phyloP scores from a whole-genome alignment of 2,329 filamentous ascomycete species.

The Trichoderma simmonsii region DNA sequence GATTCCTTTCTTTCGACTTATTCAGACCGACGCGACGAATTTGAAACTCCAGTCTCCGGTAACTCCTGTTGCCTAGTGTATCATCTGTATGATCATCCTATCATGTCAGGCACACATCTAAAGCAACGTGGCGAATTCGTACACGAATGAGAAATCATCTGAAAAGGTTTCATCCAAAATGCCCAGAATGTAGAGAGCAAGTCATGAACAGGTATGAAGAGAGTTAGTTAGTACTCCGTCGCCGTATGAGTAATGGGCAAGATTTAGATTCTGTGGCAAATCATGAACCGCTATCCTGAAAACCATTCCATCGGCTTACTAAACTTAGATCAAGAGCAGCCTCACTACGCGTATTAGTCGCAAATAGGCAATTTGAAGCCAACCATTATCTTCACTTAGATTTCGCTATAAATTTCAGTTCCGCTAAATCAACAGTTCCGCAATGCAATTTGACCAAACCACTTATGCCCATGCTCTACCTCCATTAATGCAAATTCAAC shows the following conservation, averaged over 20 bases:
- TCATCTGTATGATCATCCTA: not conserved
- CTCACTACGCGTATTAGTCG: not conserved
- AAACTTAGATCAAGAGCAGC: not conserved
- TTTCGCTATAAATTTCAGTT: constrained; percentile 4
- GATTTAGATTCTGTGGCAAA: not conserved
- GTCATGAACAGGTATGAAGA: not conserved
- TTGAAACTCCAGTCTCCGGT: not conserved
- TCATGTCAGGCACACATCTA: not conserved
- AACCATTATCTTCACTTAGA: not conserved
- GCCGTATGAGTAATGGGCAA: not conserved
- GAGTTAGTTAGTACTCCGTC: not conserved
- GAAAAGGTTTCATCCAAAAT: not conserved
- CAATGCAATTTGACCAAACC: not conserved
- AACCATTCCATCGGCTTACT: not conserved
- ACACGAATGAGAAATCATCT: constrained; percentile 6
- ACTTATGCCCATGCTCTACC: not conserved
- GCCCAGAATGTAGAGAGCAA: not conserved
- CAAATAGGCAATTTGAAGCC: not conserved
- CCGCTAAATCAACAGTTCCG: not conserved
- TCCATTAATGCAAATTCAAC: not conserved
- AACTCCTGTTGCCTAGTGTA: not conserved
- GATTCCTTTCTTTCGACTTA: not conserved
- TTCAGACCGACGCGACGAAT: not conserved
- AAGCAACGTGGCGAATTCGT: not conserved
- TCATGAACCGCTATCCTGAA: not conserved